Base-by-base conservation (phyloP, 257 asterid species). In the Gardenia jasminoides region DNA sequence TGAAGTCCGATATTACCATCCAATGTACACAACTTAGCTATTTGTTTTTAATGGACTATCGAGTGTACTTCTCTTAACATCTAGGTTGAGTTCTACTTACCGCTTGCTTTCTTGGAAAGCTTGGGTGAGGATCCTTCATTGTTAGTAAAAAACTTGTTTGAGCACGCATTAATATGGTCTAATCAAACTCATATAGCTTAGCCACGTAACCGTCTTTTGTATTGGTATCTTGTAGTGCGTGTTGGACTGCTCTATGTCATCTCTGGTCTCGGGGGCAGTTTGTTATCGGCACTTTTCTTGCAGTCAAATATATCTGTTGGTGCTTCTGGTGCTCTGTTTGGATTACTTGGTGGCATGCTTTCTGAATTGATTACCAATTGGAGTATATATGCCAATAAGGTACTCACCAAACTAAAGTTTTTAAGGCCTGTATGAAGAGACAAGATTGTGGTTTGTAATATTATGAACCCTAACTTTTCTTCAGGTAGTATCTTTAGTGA, bases 251-350 rank as follows among this genome's bases (percentile, higher is more conserved):
- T 94, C 31, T 94, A 94, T 81, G 80, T 91, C 83, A 88, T 94
- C 13, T 89, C 98, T 9, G 98, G 98, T 82, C 84, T 93, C 44
- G 98, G 98, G 39, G 98, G 98, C 62, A 92, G 97, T 75, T 80
- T 94, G 86, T 54, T 92, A 43, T 94, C 97, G 22, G 92, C 93
- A 73, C 93, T 92, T 80, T 94, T 94, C 77, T 90, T 94, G 70
- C 94, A 88, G 85, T 82, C 92, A 56, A 88, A 92, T 74, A 92
- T 94, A 87, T 94, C 98, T 12, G 98, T 94, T 1, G 98, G 98
- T 76, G 97, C 98, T 79, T 94, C 98, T 13, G 97, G 97, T 80
- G 97, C 98, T 67, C 93, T 94, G 80, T 94, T 94, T 54, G 97
- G 98, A 28, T 83, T 92, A 75, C 90, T 94, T 83, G 98, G 98